A percentile compares a stretch with the other conserved stretches of the same genome.
These are phyloP conservation scores for Sphagnum magellanicum DNA, from an alignment of 228 moss, liverwort and hornwort genomes.

Conservation along the genomic window DNA sequence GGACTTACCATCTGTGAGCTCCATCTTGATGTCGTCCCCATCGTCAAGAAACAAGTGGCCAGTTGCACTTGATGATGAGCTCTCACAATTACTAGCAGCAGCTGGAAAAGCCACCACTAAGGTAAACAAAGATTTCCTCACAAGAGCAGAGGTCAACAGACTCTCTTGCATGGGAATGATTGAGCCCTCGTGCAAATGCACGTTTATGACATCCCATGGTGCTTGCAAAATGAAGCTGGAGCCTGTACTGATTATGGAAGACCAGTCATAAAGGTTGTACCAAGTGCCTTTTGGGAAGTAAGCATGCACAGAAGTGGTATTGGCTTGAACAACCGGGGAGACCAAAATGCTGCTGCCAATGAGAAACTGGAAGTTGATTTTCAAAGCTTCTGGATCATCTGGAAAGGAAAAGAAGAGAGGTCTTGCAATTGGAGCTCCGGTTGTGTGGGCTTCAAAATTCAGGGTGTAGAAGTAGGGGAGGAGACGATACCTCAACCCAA, in stretches of 20 bases:
- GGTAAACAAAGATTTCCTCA: slow-evolving; percentile 38
- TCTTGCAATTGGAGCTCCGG: slow-evolving; percentile 41
- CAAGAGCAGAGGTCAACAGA: slow-evolving; percentile 29
- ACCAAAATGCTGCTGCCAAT: slow-evolving; percentile 36
- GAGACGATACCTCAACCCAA: slow-evolving; percentile 37
- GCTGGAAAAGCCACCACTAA: slow-evolving; percentile 25
- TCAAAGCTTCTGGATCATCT: slow-evolving; percentile 14
- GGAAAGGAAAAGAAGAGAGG: slow-evolving; percentile 53
- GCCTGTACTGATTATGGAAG: slow-evolving; percentile 30
- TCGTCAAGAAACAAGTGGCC: slow-evolving; percentile 46
- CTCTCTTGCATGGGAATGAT: slow-evolving; percentile 50
- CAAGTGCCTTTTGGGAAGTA: slow-evolving; percentile 50
- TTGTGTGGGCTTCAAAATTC: slow-evolving; percentile 38
- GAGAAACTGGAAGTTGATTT: slow-evolving; percentile 40
- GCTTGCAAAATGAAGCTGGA: slow-evolving; percentile 23
- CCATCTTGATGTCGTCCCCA: slow-evolving; percentile 46
- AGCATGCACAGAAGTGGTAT: slow-evolving; percentile 26
- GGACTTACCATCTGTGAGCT: slow-evolving; percentile 19
- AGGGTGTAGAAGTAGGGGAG: slow-evolving; percentile 50
- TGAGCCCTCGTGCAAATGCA: slow-evolving; percentile 42
- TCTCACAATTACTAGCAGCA: neutral
- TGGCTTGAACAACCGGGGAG: slow-evolving; percentile 34
- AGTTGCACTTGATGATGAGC: slow-evolving; percentile 9
- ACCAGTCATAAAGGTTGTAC: slow-evolving; percentile 47
- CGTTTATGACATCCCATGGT: slow-evolving; percentile 44